Base-by-base conservation (phyloP, 1,284 basidiomycete genomes). In the Cryptococcus hybrid region DNA sequence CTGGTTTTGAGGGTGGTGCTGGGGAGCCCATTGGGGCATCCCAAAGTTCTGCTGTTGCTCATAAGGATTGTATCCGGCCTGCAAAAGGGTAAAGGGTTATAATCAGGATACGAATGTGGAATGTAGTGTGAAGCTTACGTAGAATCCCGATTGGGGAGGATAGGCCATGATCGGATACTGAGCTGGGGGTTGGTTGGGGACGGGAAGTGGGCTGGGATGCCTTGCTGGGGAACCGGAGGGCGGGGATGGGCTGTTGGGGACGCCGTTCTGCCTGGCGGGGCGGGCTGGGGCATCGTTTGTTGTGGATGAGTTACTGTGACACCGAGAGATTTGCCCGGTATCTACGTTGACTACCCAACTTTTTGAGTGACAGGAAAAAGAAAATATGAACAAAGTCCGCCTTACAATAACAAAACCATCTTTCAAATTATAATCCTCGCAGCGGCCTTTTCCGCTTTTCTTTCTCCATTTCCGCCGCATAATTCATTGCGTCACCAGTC, bases 131-230 rank as follows among this genome's bases (percentile, higher is more conserved):
- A 18, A 39, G 73, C 70, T 65, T 52, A 74, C 70, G 56, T 70
- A 71, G 62, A 63, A 73, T 39, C 58, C 56, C 30, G 57, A 55
- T 40, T 70, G 18, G 18, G 18, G 69, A 36, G 63, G 68, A 55
- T 73, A 73, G 8, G 55, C 55, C 74, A 76, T 74, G 52, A 67
- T 63, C 5, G 63, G 61, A 53, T 71, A 73, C 11, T 51, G 56
- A 37, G 47, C 18, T 18, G 18, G 18, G 18, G 60, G 66, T 13
- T 62, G 59, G 52, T 59, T 56, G 15, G 64, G 68, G 47, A 68
- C 69, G 64, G 71, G 42, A 64, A 64, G 48, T 69, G 73, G 5
- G 39, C 56, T 52, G 56, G 56, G 61, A 66, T 65, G 30, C 47
- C 47, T 11, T n/a, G 49, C 54, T 58, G 61, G 59, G 60, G 58